Percentiles rank a stretch among this genome's conserved stretches.
Evolutionary conservation across 2,329 filamentous ascomycete species (phyloP).

Genomic region (Colletotrichum sp.): DNA sequence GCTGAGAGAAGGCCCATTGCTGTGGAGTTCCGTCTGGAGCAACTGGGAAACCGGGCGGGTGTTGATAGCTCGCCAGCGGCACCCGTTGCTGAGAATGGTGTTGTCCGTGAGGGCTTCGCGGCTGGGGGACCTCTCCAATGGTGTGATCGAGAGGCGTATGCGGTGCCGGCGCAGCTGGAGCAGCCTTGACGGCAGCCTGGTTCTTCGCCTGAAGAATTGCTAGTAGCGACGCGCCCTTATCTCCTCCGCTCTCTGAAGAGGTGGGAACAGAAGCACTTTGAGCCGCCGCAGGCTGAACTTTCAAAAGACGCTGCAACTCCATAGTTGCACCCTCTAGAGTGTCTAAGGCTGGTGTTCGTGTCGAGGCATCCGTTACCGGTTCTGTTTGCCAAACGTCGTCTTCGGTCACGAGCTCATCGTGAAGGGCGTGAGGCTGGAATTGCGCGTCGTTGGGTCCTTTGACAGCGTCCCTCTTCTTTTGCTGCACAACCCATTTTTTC

Average conservation of each 20-base stretch:
- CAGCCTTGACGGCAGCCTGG: constrained; percentile 18
- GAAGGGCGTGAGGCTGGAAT: constrained; percentile 46
- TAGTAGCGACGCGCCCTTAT: constrained; percentile 57
- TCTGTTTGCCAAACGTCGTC: constrained; percentile 61
- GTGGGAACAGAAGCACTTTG: constrained; percentile 47
- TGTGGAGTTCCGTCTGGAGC: constrained; percentile 5
- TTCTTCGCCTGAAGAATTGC: constrained; percentile 54
- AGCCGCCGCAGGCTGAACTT: constrained; percentile 57
- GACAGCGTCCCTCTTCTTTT: constrained; percentile 74
- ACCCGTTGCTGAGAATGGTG: constrained; percentile 24
- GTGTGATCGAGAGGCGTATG: constrained; percentile 62
- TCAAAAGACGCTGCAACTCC: constrained; percentile 60
- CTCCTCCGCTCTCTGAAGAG: constrained; percentile 30
- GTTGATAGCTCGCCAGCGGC: constrained; percentile 24
- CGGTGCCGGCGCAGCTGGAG: constrained; percentile 34
- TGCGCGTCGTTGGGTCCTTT: constrained; percentile 46
- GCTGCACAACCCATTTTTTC: constrained; percentile 88
- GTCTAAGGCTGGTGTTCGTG: constrained; percentile 44
- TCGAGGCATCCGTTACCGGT: constrained; percentile 29
- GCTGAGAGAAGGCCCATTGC: constrained; percentile 7
- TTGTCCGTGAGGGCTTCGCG: constrained; percentile 63
- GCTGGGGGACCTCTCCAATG: constrained; percentile 52
- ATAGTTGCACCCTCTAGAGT: constrained; percentile 55
- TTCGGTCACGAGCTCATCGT: constrained; percentile 65
- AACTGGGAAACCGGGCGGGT: constrained; percentile 35